Evolutionary conservation across 2,329 filamentous ascomycete genomes (phyloP).

Genomic region (Westerdykella ornata): DNA sequence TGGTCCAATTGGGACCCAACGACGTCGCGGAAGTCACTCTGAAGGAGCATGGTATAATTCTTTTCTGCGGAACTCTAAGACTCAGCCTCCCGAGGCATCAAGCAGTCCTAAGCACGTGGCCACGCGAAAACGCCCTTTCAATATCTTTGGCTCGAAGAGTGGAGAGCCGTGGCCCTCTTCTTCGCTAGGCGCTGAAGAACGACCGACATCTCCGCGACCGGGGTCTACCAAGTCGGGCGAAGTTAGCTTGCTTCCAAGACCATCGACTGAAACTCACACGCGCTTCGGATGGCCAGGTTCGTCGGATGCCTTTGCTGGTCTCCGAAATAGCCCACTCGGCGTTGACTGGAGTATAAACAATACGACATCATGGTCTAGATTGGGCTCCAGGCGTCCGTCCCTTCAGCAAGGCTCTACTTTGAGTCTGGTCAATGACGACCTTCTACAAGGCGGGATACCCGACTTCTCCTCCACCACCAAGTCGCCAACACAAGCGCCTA

Average conservation of each 20-base stretch:
- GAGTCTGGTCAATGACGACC: slow-evolving; percentile 50
- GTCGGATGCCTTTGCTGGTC: slow-evolving; percentile 33
- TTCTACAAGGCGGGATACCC: slow-evolving; percentile 45
- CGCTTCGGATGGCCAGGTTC: slow-evolving; percentile 33
- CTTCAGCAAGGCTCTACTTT: slow-evolving; percentile 69
- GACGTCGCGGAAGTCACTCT: slow-evolving; percentile 50
- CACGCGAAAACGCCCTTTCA: slow-evolving; percentile 44
- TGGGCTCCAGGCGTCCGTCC: slow-evolving; percentile 73
- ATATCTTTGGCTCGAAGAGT: slow-evolving; percentile 46
- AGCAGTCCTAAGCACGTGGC: slow-evolving; percentile 35
- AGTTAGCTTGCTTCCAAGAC: slow-evolving; percentile 29
- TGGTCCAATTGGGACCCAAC: slow-evolving; percentile 45
- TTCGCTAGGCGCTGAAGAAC: slow-evolving; percentile 27
- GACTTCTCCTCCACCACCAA: slow-evolving; percentile 45
- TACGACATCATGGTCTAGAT: slow-evolving; percentile 59
- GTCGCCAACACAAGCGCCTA: slow-evolving; percentile 56
- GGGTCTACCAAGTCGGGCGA: slow-evolving; percentile 57
- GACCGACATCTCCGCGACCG: slow-evolving; percentile 53
- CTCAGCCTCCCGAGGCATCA: slow-evolving; percentile 27
- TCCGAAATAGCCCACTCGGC: slow-evolving; percentile 36
- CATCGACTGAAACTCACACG: slow-evolving; percentile 35
- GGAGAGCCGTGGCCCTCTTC: slow-evolving; percentile 47
- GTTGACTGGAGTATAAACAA: slow-evolving; percentile 39
- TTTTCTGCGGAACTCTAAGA: slow-evolving; percentile 36
- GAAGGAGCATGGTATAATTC: slow-evolving; percentile 52